Evolutionary conservation across 805 yeast genomes (phyloP).

Genomic region (Schizosaccharomyces octosporus): DNA sequence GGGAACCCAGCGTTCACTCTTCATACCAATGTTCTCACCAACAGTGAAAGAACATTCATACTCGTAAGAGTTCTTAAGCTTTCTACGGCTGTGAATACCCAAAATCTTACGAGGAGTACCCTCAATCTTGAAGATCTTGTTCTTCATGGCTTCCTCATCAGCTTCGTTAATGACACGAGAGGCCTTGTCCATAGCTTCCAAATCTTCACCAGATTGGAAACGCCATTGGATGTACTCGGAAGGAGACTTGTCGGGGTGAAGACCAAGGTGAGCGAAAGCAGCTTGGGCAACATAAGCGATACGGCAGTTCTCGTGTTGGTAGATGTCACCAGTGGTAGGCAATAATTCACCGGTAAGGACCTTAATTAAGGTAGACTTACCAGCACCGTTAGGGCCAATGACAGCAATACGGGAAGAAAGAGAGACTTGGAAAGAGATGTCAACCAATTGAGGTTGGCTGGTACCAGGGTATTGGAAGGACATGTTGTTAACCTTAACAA

Average conservation of each 20-base stretch:
- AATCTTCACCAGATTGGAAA: constrained; percentile 99
- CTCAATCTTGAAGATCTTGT: constrained; percentile 96
- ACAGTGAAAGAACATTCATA: constrained; percentile 92
- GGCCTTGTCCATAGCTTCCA: constrained; percentile 99
- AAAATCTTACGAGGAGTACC: constrained; percentile 94
- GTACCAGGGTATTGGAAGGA: constrained; percentile 99
- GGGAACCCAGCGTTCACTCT: constrained; percentile 97
- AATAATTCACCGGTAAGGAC: constrained; percentile 97
- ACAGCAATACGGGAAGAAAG: constrained; percentile 98
- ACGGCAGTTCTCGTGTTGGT: constrained; percentile 98
- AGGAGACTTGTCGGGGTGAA: constrained; percentile 97
- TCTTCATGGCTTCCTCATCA: constrained; percentile 84
- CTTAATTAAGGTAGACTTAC: constrained; percentile 96
- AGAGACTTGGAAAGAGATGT: constrained; percentile 95
- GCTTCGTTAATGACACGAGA: constrained; percentile 91
- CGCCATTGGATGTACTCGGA: constrained; percentile 99
- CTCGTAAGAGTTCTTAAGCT: constrained; percentile 99
- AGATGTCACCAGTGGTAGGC: constrained; percentile 96
- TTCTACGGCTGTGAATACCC: constrained; percentile 88
- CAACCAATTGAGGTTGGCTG: constrained; percentile 71
- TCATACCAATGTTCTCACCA: constrained; percentile 98
- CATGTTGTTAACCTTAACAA: constrained; percentile 92
- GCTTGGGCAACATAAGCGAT: constrained; percentile 99
- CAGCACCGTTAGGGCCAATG: constrained; percentile 99
- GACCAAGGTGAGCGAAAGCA: constrained; percentile 97